phyloP scores from a whole-genome alignment of 2,329 filamentous ascomycete genomes.

The Alternaria hordeiaustralica region DNA sequence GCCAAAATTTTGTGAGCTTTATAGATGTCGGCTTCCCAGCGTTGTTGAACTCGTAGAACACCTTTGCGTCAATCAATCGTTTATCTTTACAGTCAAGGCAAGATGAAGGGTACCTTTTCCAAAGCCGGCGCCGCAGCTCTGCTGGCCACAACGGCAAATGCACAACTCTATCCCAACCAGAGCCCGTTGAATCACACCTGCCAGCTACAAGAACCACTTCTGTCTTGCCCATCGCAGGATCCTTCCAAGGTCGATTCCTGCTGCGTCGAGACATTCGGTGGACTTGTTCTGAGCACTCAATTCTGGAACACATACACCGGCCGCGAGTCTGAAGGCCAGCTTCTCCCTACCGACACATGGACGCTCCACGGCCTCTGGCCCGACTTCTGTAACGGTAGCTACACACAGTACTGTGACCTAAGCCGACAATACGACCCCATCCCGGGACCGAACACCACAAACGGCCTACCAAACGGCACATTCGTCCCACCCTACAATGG shows the following conservation, averaged over 20 bases:
- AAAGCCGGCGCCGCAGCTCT: conserved; percentile 26
- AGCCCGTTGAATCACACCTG: conserved; percentile 65
- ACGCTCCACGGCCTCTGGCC: conserved; percentile 61
- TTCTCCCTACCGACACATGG: conserved; percentile 64
- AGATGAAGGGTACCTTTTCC: conserved; percentile 28
- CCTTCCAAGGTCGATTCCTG: conserved; percentile 62
- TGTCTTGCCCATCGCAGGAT: conserved; percentile 43
- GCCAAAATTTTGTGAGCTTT: conserved; percentile 15
- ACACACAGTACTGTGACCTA: conserved; percentile 72
- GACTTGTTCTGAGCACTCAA: conserved; percentile 67
- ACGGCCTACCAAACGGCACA: conserved; percentile 59
- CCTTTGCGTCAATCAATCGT: background rate
- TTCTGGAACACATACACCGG: conserved; percentile 72
- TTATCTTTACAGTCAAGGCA: conserved; percentile 3
- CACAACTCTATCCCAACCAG: conserved; percentile 55
- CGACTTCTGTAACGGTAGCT: conserved; percentile 61
- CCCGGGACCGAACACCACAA: conserved; percentile 69
- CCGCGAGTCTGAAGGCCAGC: conserved; percentile 62
- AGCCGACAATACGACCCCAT: conserved; percentile 68
- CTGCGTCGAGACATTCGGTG: conserved; percentile 70
- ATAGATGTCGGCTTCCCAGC: background rate
- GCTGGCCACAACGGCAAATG: conserved; percentile 31
- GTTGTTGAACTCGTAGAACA: background rate
- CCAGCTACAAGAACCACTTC: conserved; percentile 48
- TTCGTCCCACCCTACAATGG: conserved; percentile 65